phyloP scores from a whole-genome alignment of 345 rosid genomes.

The Lepidium aucheri region DNA sequence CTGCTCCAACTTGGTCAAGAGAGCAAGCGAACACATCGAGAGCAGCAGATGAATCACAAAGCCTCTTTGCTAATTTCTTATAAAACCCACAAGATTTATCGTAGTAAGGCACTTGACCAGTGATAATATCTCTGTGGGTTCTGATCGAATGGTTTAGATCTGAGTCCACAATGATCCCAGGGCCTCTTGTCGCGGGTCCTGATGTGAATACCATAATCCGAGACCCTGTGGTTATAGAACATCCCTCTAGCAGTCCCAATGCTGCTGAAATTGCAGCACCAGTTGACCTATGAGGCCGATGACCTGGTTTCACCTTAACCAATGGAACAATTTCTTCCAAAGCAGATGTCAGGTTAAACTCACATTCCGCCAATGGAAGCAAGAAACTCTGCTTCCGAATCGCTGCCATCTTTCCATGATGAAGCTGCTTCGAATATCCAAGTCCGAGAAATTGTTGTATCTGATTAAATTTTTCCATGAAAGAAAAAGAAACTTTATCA shows the following conservation, averaged over 20 bases:
- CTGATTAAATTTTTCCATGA: constrained; percentile 21
- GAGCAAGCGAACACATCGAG: constrained; percentile 92
- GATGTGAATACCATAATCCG: constrained; percentile 90
- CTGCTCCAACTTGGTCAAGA: constrained; percentile 92
- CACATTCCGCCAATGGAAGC: constrained; percentile 72
- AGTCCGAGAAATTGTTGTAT: constrained; percentile 60
- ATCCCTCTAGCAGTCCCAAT: constrained; percentile 70
- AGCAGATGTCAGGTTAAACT: constrained; percentile 64
- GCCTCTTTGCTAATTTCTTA: constrained; percentile 47
- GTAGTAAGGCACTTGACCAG: constrained; percentile 50
- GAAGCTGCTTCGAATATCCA: constrained; percentile 35
- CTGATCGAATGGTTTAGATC: constrained; percentile 57
- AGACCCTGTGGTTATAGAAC: constrained; percentile 52
- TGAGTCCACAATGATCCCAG: constrained; percentile 68
- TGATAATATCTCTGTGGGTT: constrained; percentile 75
- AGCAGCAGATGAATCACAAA: constrained; percentile 52
- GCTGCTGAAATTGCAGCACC: constrained; percentile 81
- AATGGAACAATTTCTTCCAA: constrained; percentile 62
- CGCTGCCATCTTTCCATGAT: constrained; percentile 42
- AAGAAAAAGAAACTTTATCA: not conserved
- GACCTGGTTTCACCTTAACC: constrained; percentile 30
- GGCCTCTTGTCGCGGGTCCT: constrained; percentile 91
- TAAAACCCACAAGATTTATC: constrained; percentile 58
- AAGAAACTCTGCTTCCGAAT: constrained; percentile 68
- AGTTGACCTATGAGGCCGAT: constrained; percentile 81